Evolutionary conservation across 1,284 basidiomycete genomes (phyloP), one percentile per base, ranked within the genome.

Genomic region (Malassezia yamatoensis): DNA sequence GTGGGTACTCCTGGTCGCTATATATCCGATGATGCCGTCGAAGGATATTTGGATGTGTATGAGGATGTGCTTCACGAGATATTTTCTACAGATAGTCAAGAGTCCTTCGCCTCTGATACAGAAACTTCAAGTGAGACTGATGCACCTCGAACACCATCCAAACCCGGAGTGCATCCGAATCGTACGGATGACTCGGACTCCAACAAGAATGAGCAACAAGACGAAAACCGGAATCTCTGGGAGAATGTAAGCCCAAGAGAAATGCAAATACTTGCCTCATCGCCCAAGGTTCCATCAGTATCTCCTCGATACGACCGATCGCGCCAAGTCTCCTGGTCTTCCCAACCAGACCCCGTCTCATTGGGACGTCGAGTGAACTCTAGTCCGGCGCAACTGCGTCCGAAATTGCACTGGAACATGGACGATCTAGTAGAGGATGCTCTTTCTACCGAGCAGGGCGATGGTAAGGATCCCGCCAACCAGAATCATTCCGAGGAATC

Each of bases 1-100:
- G 29, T 32, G 1, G 20, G 72, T 21, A 67, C 74, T 41, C 70
- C 70, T 12, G 64, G 73, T 45, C 70, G 76, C 8, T 80, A 79
- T 62, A 78, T 79, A 45, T 77, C 78, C 0, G 78, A 80, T 59
- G 76, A 77, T 24, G 75, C 79, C 51, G 77, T 78, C 41, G 78
- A 80, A 38, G 78, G 77, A 39, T 80, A 79, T 73, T 66, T 80
- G 54, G 78, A 79, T 65, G 78, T 79, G 62, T 80, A 80, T 65
- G 79, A 80, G 55, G 78, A 79, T 55, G 75, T 80, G 15, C 69
- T 80, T 3, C 75, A 73, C 10, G 79, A 80, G 52, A 76, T 80
- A n/a, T 78, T 80, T 57, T 69, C 63, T 41, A 41, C 62, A 10
- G 50, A 41, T 5, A 44, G 39, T 29, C 24, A 29, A 29, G 24